These are phyloP conservation scores for Backusella tuberculispora DNA, from an alignment of 192 early-diverging fungal genomes.

Conservation along the genomic window DNA sequence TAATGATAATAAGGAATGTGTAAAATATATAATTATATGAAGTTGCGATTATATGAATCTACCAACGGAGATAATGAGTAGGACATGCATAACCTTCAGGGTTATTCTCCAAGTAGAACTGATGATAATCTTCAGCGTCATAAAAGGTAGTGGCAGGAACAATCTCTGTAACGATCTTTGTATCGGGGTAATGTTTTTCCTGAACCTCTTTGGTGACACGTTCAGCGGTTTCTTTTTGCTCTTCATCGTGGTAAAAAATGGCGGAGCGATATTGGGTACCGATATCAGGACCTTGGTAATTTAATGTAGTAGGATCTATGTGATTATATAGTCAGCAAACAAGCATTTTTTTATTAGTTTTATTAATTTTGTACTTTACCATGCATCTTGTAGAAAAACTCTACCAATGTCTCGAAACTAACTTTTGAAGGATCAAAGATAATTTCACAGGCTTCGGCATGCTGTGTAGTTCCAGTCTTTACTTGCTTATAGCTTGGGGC, in stretches of 20 bases:
- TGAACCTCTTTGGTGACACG: conserved; percentile 64
- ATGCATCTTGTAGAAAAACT: conserved; percentile 85
- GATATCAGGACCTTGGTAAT: conserved; percentile 81
- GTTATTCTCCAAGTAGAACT: conserved; percentile 61
- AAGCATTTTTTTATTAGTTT: background rate
- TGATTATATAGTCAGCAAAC: background rate
- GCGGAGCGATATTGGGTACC: conserved; percentile 91
- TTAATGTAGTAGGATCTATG: conserved; percentile 79
- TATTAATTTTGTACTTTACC: conserved; percentile 20
- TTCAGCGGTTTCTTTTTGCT: conserved; percentile 76
- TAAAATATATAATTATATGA: background rate
- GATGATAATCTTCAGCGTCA: conserved; percentile 84
- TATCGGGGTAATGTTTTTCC: conserved; percentile 56
- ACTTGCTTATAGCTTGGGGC: conserved; percentile 39
- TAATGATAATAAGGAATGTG: background rate
- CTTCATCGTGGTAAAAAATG: conserved; percentile 78
- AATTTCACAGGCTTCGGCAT: conserved; percentile 84
- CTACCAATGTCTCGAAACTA: conserved; percentile 71
- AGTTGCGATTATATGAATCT: conserved; percentile 6
- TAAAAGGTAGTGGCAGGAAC: conserved; percentile 70
- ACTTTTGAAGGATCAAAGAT: conserved; percentile 72
- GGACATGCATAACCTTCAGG: conserved; percentile 74
- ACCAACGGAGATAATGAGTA: conserved; percentile 51
- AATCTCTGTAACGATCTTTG: conserved; percentile 70
- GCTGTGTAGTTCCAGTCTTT: conserved; percentile 67